Conservation (phyloP, 2,329 filamentous ascomycete genomes). For the Pseudogymnoascus sp. region DNA sequence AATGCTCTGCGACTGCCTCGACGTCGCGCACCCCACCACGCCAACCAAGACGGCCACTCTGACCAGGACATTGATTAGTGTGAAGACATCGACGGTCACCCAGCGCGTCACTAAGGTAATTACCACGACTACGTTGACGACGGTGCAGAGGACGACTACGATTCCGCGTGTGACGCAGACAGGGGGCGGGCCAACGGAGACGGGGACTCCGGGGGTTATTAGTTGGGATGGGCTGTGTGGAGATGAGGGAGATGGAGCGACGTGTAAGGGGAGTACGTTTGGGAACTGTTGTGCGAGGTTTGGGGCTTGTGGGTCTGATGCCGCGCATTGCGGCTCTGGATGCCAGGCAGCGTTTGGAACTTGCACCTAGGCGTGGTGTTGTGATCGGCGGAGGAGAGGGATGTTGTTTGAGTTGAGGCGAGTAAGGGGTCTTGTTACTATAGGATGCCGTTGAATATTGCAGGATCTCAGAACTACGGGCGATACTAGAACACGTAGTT, state of each 20-base stretch:
- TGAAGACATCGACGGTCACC: background rate
- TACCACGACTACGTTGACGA: background rate
- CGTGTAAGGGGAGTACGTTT: background rate
- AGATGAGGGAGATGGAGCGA: background rate
- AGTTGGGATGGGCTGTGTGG: slow-evolving; percentile 5
- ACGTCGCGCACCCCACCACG: background rate
- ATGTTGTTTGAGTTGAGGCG: no score
- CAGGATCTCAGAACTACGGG: background rate
- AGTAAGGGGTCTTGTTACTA: background rate
- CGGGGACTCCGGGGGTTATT: background rate
- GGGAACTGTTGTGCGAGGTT: background rate
- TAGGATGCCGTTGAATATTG: background rate
- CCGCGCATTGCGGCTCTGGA: background rate
- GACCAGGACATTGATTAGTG: background rate
- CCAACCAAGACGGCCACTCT: background rate
- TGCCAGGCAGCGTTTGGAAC: background rate
- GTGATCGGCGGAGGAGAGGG: no score
- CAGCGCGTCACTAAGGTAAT: background rate
- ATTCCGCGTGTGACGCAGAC: background rate
- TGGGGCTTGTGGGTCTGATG: background rate
- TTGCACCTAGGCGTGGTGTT: background rate
- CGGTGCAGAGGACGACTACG: background rate
- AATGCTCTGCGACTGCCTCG: background rate
- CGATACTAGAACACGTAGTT: background rate
- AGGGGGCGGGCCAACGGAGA: background rate